Conservation (phyloP, 1,284 basidiomycete genomes). For the Xerocomus amazonicus region DNA sequence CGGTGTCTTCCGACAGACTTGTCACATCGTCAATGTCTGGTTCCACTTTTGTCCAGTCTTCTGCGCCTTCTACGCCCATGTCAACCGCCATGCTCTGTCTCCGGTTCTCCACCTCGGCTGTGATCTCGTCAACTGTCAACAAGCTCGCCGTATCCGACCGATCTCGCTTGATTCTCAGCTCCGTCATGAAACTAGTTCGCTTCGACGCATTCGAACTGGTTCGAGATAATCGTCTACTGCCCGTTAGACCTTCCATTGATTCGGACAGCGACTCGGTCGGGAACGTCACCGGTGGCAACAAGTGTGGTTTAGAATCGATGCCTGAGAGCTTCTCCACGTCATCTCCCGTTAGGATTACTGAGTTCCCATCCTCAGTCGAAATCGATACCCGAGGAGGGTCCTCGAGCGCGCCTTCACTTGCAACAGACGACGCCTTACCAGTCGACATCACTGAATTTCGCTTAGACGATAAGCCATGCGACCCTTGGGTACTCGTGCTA, state of each 20-base stretch:
- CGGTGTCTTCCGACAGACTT: conserved; percentile 41
- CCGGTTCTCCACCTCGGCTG: conserved; percentile 91
- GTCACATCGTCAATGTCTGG: conserved; percentile 41
- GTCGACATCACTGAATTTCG: conserved; percentile 50
- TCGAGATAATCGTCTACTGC: conserved; percentile 33
- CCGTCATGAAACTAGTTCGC: conserved; percentile 75
- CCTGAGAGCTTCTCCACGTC: conserved; percentile 37
- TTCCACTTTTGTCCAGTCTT: conserved; percentile 68
- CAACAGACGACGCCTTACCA: conserved; percentile 35
- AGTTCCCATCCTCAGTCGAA: conserved; percentile 64
- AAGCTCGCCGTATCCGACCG: conserved; percentile 86
- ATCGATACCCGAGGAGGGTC: conserved; percentile 65
- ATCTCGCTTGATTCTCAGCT: conserved; percentile 76
- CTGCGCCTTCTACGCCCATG: conserved; percentile 47
- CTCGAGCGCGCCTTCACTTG: conserved; percentile 26
- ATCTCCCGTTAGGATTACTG: conserved; percentile 52
- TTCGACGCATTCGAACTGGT: conserved; percentile 56
- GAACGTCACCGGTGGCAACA: conserved; percentile 79
- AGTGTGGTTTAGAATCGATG: conserved; percentile 45
- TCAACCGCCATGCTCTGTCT: conserved; percentile 50
- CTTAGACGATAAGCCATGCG: conserved; percentile 49
- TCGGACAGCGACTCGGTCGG: conserved; percentile 76
- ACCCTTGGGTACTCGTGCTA: conserved; percentile 69
- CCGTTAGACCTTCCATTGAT: conserved; percentile 59
- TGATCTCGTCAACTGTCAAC: conserved; percentile 97